Conservation (phyloP, 164 flowering plant species). For the Kalanchoe fedtschenkoi region DNA sequence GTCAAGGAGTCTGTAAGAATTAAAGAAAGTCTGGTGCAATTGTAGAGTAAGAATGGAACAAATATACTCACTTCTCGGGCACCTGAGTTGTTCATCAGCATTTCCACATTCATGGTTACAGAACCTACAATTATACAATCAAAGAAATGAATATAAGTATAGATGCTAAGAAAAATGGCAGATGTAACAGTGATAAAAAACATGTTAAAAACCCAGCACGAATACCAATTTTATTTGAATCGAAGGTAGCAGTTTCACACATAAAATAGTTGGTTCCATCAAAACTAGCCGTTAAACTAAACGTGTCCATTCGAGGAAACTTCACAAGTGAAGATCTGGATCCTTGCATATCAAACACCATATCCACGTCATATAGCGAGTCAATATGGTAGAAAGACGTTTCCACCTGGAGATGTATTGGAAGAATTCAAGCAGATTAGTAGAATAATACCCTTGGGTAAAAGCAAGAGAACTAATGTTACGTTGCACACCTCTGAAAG, state of each 20-base stretch:
- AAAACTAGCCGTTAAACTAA: constrained; percentile 54
- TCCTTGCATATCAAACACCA: constrained; percentile 45
- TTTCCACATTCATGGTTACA: constrained; percentile 49
- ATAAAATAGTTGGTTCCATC: constrained; percentile 51
- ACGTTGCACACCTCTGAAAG: constrained; percentile 59
- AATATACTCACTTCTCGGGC: constrained; percentile 69
- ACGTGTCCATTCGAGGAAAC: constrained; percentile 71
- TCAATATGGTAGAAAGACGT: constrained; percentile 66
- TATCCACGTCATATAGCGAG: constrained; percentile 68
- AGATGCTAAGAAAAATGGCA: background rate
- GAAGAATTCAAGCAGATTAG: background rate
- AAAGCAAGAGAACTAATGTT: background rate
- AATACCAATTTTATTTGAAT: constrained; percentile 47
- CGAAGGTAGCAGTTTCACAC: constrained; percentile 48
- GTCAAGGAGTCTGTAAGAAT: constrained; percentile 30
- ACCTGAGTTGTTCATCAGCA: constrained; percentile 79
- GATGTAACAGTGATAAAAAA: background rate
- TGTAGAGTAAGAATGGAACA: constrained; percentile 73
- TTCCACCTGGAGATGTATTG: constrained; percentile 41
- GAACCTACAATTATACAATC: constrained; percentile 39
- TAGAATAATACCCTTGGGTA: background rate
- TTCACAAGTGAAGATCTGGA: constrained; percentile 40
- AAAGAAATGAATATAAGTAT: background rate
- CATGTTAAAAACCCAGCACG: background rate
- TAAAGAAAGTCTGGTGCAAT: constrained; percentile 68